phyloP scores from a whole-genome alignment of 2,329 filamentous ascomycete species.

The Metarhizium humberi region DNA sequence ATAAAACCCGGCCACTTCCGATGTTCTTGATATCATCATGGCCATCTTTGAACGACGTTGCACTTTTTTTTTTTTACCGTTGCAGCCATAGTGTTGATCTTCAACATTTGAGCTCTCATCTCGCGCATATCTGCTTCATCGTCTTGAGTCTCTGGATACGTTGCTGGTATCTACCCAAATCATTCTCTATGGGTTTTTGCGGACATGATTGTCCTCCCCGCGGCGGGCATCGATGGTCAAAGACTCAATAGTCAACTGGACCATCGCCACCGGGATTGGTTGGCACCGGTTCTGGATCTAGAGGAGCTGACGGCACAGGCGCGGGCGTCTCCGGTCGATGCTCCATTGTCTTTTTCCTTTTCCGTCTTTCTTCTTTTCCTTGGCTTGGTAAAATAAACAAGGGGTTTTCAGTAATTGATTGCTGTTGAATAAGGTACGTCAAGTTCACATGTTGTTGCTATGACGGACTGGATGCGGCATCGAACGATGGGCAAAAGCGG shows the following conservation, averaged over 20 bases:
- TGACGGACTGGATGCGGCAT: neutral
- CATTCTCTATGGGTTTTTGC: neutral
- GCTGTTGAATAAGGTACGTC: neutral
- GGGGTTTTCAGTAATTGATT: neutral
- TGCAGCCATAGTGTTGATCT: neutral
- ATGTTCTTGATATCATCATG: too few relatives aligned
- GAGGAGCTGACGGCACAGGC: constrained; percentile 18
- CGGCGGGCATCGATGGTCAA: neutral
- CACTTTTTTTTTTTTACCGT: too few relatives aligned
- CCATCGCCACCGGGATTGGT: constrained; percentile 5
- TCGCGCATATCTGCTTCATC: neutral
- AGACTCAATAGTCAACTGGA: constrained; percentile 18
- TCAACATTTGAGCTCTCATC: neutral
- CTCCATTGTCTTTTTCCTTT: neutral
- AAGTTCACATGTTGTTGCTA: neutral
- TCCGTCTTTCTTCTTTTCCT: neutral
- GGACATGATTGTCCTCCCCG: neutral
- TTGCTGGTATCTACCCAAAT: neutral
- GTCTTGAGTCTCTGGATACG: neutral
- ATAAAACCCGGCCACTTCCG: too few relatives aligned
- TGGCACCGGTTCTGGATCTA: constrained; percentile 14
- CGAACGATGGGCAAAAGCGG: neutral
- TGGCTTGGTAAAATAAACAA: neutral
- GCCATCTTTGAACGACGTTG: too few relatives aligned
- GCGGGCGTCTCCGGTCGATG: constrained; percentile 23